These are phyloP conservation scores for Magnusiomyces magnusii DNA, from an alignment of 1,139 yeast genomes.

Conservation along the genomic window DNA sequence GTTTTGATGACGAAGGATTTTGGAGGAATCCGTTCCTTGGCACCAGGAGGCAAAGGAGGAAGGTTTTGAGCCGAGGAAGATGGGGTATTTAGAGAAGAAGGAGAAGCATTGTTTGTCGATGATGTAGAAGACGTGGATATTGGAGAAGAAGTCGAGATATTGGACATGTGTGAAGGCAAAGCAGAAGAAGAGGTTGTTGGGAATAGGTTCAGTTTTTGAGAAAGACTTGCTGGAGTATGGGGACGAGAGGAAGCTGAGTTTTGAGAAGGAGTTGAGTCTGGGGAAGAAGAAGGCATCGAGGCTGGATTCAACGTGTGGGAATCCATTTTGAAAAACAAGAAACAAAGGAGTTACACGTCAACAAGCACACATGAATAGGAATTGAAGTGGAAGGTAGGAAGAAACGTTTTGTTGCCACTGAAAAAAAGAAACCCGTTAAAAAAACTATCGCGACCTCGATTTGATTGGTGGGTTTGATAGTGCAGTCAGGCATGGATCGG, in stretches of 20 bases:
- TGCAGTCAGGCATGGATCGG: too few relatives aligned
- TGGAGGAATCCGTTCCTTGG: constrained; percentile 67
- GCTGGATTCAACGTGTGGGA: neutral
- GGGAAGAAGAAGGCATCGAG: neutral
- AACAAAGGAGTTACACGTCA: too few relatives aligned
- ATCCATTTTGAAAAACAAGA: too few relatives aligned
- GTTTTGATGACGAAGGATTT: constrained; percentile 78
- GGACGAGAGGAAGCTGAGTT: neutral
- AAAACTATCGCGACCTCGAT: too few relatives aligned
- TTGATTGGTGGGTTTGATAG: too few relatives aligned
- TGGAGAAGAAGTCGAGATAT: neutral
- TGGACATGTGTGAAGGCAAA: neutral
- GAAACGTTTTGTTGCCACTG: too few relatives aligned
- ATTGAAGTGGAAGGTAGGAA: neutral
- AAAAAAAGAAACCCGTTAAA: too few relatives aligned
- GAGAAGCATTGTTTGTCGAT: neutral
- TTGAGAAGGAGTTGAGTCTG: neutral
- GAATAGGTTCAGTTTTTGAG: neutral
- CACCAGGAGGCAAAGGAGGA: neutral
- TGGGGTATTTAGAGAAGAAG: neutral
- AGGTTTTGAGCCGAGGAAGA: neutral
- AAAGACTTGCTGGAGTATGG: neutral
- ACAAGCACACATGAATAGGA: too few relatives aligned
- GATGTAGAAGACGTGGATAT: neutral
- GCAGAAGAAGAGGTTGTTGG: neutral